Evolutionary conservation across 2,329 filamentous ascomycete species (phyloP).

Genomic region (Boeremia exigua): DNA sequence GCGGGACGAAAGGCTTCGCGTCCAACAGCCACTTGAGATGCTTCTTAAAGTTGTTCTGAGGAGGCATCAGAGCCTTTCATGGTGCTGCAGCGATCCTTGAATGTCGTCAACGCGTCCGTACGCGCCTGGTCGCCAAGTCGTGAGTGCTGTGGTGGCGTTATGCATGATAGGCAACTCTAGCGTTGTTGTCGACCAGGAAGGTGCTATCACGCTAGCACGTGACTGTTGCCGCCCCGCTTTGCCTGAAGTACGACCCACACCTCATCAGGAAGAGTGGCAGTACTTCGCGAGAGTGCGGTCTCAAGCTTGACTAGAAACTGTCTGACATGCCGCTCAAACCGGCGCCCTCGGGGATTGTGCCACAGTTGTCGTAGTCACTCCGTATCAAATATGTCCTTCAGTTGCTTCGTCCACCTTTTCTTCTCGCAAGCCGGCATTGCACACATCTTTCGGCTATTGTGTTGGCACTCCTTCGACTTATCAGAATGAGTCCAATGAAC

Average conservation of each 20-base stretch:
- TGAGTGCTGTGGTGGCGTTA: constrained; percentile 31
- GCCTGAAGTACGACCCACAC: constrained; percentile 1
- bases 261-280: constrained; percentile 5
- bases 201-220: constrained; percentile 31
- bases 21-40: constrained; percentile 57
- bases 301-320: neutral
- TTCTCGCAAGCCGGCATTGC: neutral
- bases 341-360: neutral
- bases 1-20: constrained; percentile 54
- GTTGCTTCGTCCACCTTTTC: neutral
- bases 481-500: neutral
- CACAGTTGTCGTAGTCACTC: neutral
- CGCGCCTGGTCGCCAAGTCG: constrained; percentile 16
- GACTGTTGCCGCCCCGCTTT: constrained; percentile 12
- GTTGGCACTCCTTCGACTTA: neutral
- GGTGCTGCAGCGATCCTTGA: constrained; percentile 16
- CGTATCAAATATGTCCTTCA: neutral
- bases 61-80: constrained; percentile 53
- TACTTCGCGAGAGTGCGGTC: constrained; percentile 7
- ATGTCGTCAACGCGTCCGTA: constrained; percentile 30
- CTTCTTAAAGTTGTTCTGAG: constrained; percentile 54
- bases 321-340: neutral
- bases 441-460: neutral
- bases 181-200: constrained; percentile 27
- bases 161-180: constrained; percentile 14